Conservation (phyloP, 1,139 yeast species). For the Lodderomyces pseudojiufengensis region DNA sequence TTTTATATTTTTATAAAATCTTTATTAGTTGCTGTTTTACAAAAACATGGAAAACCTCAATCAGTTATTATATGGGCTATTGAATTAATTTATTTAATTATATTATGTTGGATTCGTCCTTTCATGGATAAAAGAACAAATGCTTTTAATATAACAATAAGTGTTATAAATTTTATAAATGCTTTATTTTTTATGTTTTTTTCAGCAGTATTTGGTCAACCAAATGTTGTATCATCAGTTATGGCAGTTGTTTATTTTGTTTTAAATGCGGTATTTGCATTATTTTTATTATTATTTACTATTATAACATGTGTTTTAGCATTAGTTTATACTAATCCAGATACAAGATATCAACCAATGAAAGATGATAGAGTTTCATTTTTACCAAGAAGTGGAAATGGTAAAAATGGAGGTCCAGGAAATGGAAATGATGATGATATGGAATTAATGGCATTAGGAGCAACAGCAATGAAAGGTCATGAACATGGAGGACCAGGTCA, state of each 20-base stretch:
- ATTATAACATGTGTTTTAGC: slow-evolving; percentile 86
- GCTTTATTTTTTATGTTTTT: slow-evolving; percentile 86
- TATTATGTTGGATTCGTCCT: slow-evolving; percentile 71
- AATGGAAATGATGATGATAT: slow-evolving; percentile 52
- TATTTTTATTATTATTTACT: slow-evolving; percentile 76
- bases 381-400: slow-evolving; percentile 59
- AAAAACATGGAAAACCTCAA: slow-evolving; percentile 73
- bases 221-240: slow-evolving; percentile 81
- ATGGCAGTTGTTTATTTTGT: slow-evolving; percentile 93
- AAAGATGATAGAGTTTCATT: slow-evolving; percentile 94
- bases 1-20: slow-evolving; percentile 70
- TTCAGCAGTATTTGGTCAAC: slow-evolving; percentile 79
- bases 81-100: slow-evolving; percentile 66
- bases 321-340: slow-evolving; percentile 85
- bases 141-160: slow-evolving; percentile 81
- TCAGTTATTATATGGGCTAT: slow-evolving; percentile 71
- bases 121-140: slow-evolving; percentile 94
- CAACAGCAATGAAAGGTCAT: slow-evolving; percentile 81
- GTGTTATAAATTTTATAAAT: slow-evolving; percentile 74
- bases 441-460: slow-evolving; percentile 86
- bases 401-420: slow-evolving; percentile 28
- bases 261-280: slow-evolving; percentile 84
- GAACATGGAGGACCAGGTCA: slow-evolving; percentile 41
- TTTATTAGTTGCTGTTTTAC: slow-evolving; percentile 82
- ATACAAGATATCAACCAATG: slow-evolving; percentile 93